Base-by-base conservation (phyloP, 257 asterid species). In the Solanum lignicaule region DNA sequence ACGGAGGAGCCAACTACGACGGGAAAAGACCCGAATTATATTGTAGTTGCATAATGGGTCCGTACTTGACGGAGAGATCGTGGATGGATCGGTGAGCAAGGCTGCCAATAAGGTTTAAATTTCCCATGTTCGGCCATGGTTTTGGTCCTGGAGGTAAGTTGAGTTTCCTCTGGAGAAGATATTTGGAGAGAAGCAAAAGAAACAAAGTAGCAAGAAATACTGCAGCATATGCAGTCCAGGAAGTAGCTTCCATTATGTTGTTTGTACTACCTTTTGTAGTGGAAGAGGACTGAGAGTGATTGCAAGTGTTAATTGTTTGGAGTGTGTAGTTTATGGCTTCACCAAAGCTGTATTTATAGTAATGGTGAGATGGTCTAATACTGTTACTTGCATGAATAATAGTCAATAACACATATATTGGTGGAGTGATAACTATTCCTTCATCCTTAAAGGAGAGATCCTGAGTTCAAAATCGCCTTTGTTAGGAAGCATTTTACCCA, bases 91-190 rank as follows among this genome's bases (percentile, higher is more conserved):
- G 90, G 41, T 92, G 94, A 15, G 94, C 91, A 68, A 92, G 93
- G 6, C 87, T 14, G 6, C 92, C 91, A 0, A 92, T 88, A 11
- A 88, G 91, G 90, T 88, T 89, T n/a, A 92, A 48, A 84, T 92
- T 92, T 52, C 94, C 94, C 2, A 92, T 90, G 78, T 91, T 73
- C 0, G 94, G 94, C 94, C 93, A 92, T 66, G 93, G 91, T 66
- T 90, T 92, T 33, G 94, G 94, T 0, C 94, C 94, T 0, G 94
- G 94, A 15, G 94, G 91, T 21, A 84, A 75, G 4, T 90, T 87
- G 60, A 91, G 88, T 12, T 89, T 90, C 66, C 84, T 86, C 23
- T 43, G 89, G 52, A 87, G 91, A 85, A 91, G 74, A 87, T 52
- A 36, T 62, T 73, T 92, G 8, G 90, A 84, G 2, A 92, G 87